Base-by-base conservation (phyloP, 768 basidiomycete genomes). In the Lactarius tabidus region DNA sequence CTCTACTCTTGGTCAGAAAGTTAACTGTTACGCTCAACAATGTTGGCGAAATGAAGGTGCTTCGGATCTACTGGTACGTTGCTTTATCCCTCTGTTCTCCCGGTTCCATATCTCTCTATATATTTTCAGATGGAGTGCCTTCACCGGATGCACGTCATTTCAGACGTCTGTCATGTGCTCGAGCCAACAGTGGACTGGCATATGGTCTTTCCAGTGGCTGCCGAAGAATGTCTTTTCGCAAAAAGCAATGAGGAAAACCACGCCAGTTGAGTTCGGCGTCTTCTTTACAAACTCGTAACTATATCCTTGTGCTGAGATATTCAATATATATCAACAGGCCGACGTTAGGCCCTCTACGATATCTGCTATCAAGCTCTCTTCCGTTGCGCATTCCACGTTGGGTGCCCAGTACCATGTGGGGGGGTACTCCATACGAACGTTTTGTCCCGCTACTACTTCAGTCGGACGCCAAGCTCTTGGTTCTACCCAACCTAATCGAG, bases 351-450 rank as follows among this genome's bases (percentile, higher is more conserved):
- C 97, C 64, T 88, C 87, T 56, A 85, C 84, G 1, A 79, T 77
- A 23, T 78, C 79, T 72, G 14, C 38, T 72, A 81, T 72, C n/a
- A n/a, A n/a, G 15, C 78, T 78, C 56, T 74, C 85, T 58, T 71
- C 79, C 38, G 72, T 81, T 67, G 74, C 79, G 2, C 89, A 91
- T 74, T 89, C 89, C 4, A n/a, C 77, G 78, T 28, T 98, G 95
- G 75, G 79, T 95, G 67, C 91, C 96, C 6, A 96, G 93, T 96
- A 69, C 96, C 96, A 95, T 4, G 90, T 93, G 73, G 83, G 83
- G 39, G 94, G 94, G 58, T n/a, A 89, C 93, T 12, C 85, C 86
- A 0, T 94, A 93, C 76, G 95, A 98, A 76, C 92, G 95, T 66
- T 97, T 95, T 75, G 84, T 86, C 12, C 70, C 88, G 53, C 78